Conservation (phyloP, 1,284 basidiomycete genomes). For the Ceratobasidium sp. region DNA sequence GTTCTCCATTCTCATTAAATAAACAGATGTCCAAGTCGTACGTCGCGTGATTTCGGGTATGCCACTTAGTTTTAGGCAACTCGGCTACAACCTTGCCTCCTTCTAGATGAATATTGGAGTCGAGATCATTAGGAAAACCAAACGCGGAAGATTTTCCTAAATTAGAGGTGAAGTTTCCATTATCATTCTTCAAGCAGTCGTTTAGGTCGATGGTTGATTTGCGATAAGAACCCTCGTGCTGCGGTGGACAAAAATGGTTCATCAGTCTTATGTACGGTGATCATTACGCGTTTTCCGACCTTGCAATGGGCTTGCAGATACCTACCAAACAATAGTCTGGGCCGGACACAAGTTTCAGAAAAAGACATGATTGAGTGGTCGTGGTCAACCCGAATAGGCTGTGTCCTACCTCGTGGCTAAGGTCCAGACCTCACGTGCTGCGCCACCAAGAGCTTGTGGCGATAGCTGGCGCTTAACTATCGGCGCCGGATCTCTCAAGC, state of each 20-base stretch:
- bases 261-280: background rate
- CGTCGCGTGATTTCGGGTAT: conserved; percentile 21
- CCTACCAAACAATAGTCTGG: conserved; percentile 30
- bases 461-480: too few relatives aligned
- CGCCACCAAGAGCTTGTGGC: background rate
- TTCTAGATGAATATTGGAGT: conserved; percentile 23
- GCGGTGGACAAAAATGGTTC: background rate
- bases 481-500: too few relatives aligned
- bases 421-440: background rate
- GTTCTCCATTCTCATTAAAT: conserved; percentile 16
- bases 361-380: conserved; percentile 18
- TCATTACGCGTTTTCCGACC: background rate
- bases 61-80: background rate
- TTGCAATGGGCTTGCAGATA: conserved; percentile 34
- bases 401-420: conserved; percentile 18
- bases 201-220: conserved; percentile 33
- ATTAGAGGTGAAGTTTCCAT: conserved; percentile 27
- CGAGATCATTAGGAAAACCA: background rate
- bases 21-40: conserved; percentile 37
- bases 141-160: background rate
- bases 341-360: conserved; percentile 20
- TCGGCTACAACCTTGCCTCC: conserved; percentile 27
- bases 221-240: conserved; percentile 9
- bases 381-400: background rate
- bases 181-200: conserved; percentile 14